Conservation (phyloP, 2,329 filamentous ascomycete species). For the Fusarium xyrophilum region DNA sequence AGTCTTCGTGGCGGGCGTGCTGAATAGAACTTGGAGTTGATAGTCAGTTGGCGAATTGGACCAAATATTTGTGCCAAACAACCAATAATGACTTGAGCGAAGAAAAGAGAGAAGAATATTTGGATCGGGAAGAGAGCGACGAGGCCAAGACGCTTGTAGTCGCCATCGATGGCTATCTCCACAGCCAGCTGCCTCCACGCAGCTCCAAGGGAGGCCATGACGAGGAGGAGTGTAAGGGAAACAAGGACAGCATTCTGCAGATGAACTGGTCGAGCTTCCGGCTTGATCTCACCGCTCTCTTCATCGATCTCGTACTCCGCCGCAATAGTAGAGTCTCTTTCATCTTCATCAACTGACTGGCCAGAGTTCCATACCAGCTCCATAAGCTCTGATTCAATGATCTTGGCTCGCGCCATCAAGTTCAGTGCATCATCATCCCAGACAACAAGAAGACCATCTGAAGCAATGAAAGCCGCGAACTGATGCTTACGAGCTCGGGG, state of each 20-base stretch:
- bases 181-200: conserved; percentile 74
- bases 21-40: conserved; percentile 85
- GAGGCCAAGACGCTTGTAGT: conserved; percentile 69
- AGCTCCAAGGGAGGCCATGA: conserved; percentile 71
- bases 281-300: conserved; percentile 72
- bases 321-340: conserved; percentile 56
- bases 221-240: conserved; percentile 68
- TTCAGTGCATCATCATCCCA: conserved; percentile 84
- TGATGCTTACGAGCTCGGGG: conserved; percentile 77
- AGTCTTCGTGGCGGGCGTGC: conserved; percentile 71
- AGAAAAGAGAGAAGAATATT: conserved; percentile 83
- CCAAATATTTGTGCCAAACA: conserved; percentile 79
- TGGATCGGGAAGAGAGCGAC: conserved; percentile 72
- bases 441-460: conserved; percentile 73
- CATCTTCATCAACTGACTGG: conserved; percentile 60
- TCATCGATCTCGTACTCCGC: conserved; percentile 69
- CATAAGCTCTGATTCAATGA: conserved; percentile 79
- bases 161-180: conserved; percentile 69
- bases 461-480: conserved; percentile 79
- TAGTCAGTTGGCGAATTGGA: conserved; percentile 73
- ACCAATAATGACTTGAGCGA: conserved; percentile 78
- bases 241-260: conserved; percentile 75
- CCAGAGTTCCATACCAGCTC: conserved; percentile 75
- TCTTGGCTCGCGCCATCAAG: conserved; percentile 71
- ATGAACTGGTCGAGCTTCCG: conserved; percentile 71